These are phyloP conservation scores for Trametes cingulata DNA, from an alignment of 768 basidiomycete genomes.

Conservation along the genomic window DNA sequence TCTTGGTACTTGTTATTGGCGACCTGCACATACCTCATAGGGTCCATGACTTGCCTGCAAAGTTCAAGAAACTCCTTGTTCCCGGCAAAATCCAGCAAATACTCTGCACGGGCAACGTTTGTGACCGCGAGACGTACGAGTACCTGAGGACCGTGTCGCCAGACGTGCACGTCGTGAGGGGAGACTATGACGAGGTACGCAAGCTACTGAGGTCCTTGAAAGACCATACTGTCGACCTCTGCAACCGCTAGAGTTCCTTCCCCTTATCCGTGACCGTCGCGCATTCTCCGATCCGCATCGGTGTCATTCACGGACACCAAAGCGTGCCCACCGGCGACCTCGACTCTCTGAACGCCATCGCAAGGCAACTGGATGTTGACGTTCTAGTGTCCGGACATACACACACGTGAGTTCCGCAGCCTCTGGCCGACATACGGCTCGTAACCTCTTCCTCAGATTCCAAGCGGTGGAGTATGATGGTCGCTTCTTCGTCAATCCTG, in stretches of 20 bases:
- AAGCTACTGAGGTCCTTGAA: neutral
- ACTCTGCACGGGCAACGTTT: constrained; percentile 95
- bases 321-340: constrained; percentile 89
- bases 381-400: constrained; percentile 93
- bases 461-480: constrained; percentile 91
- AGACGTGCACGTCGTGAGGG: constrained; percentile 88
- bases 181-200: constrained; percentile 93
- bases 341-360: constrained; percentile 84
- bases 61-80: constrained; percentile 94
- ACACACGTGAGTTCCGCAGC: constrained; percentile 65
- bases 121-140: constrained; percentile 96
- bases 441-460: constrained; percentile 53
- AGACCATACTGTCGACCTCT: neutral
- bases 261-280: constrained; percentile 79
- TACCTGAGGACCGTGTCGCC: constrained; percentile 93
- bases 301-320: constrained; percentile 93
- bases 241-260: constrained; percentile 59
- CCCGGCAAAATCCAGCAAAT: constrained; percentile 96
- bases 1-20: constrained; percentile 90
- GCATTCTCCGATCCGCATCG: constrained; percentile 87
- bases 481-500: constrained; percentile 95
- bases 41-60: constrained; percentile 85
- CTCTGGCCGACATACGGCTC: neutral
- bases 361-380: constrained; percentile 97
- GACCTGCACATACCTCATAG: constrained; percentile 96